Evolutionary conservation across 768 basidiomycete species (phyloP).

Genomic region (Boletus vermiculosoides): DNA sequence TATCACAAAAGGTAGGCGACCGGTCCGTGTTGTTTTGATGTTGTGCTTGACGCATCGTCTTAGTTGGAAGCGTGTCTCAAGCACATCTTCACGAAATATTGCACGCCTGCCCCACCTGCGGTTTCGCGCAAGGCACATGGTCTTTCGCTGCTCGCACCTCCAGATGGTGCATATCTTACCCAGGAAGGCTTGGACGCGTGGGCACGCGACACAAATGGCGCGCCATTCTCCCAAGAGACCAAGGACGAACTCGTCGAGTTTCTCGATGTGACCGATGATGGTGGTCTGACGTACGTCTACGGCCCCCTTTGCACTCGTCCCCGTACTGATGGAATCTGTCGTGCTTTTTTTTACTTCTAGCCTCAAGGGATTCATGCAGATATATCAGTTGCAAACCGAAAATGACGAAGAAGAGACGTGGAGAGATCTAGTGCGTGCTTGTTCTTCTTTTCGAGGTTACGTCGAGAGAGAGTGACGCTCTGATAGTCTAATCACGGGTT

Average conservation of each 20-base stretch:
- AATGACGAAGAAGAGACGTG: conserved; percentile 84
- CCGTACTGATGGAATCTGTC: background rate
- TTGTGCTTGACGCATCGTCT: background rate
- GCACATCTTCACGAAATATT: conserved; percentile 80
- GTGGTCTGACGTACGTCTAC: conserved; percentile 63
- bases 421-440: conserved; percentile 64
- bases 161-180: conserved; percentile 55
- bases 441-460: background rate
- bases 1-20: conserved; percentile 56
- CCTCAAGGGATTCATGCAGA: conserved; percentile 77
- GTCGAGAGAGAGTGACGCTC: conserved; percentile 12
- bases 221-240: conserved; percentile 70
- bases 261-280: conserved; percentile 71
- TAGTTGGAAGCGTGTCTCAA: conserved; percentile 69
- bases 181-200: conserved; percentile 66
- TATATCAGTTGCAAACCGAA: conserved; percentile 84
- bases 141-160: conserved; percentile 42
- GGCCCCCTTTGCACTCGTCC: background rate
- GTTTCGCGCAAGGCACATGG: conserved; percentile 20
- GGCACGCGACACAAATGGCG: conserved; percentile 81
- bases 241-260: conserved; percentile 77
- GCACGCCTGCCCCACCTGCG: conserved; percentile 42
- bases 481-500: conserved; percentile 72
- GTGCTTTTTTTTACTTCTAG: conserved; percentile 33
- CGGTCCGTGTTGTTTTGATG: background rate